A percentile compares a stretch with the other conserved stretches of the same genome.
Evolutionary conservation across 2,329 filamentous ascomycete species (phyloP).

Genomic region (Acephala macrosclerotiorum): DNA sequence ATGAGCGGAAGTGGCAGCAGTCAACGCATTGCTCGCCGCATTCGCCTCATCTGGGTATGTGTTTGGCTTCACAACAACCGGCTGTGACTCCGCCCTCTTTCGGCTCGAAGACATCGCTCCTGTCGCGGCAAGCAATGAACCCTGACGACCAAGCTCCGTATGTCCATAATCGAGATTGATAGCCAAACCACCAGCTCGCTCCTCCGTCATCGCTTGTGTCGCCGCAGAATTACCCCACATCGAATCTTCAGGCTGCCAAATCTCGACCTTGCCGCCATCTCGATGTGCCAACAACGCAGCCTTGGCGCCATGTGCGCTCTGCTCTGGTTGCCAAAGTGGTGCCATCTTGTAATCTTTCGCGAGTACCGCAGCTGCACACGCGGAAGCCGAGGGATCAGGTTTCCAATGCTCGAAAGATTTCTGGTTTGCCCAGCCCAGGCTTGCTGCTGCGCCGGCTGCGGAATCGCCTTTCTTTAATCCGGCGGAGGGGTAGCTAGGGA

Average conservation of each 20-base stretch:
- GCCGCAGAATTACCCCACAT: constrained; percentile 71
- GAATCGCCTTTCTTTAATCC: constrained; percentile 62
- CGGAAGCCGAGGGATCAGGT: constrained; percentile 65
- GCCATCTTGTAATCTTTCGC: constrained; percentile 64
- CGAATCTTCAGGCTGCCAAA: constrained; percentile 56
- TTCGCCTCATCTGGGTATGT: constrained; percentile 64
- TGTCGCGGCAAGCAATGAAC: constrained; percentile 77
- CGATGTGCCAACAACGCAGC: constrained; percentile 74
- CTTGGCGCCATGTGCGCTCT: constrained; percentile 72
- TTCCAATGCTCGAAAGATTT: constrained; percentile 72
- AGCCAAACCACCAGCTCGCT: constrained; percentile 48
- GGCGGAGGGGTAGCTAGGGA: constrained; percentile 76
- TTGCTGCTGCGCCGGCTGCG: constrained; percentile 78
- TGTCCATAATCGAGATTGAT: constrained; percentile 54
- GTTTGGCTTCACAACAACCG: constrained; percentile 49
- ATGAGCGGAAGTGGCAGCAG: constrained; percentile 71
- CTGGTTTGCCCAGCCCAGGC: constrained; percentile 74
- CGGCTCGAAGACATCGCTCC: constrained; percentile 72
- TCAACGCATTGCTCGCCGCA: constrained; percentile 72
- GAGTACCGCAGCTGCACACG: constrained; percentile 63
- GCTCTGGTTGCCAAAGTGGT: constrained; percentile 67
- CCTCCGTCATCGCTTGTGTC: constrained; percentile 68
- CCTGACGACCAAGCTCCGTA: constrained; percentile 61
- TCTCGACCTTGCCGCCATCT: constrained; percentile 57
- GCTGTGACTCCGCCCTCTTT: constrained; percentile 68